A percentile compares a stretch with the other conserved stretches of the same genome.
These are phyloP conservation scores for Allantophomopsis lycopodina DNA, from an alignment of 2,329 filamentous ascomycete genomes.

Conservation along the genomic window DNA sequence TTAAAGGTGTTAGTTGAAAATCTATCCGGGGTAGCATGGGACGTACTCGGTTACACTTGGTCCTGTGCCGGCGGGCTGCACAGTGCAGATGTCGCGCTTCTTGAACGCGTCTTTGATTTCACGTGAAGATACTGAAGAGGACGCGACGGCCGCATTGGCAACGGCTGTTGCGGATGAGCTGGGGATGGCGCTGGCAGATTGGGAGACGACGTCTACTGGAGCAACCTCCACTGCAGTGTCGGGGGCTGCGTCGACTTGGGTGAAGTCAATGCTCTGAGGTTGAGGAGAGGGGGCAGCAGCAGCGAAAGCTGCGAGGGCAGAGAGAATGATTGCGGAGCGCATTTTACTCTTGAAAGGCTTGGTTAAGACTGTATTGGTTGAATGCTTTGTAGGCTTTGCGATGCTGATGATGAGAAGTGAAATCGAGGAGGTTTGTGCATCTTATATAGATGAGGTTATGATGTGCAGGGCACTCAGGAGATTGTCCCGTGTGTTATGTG, in stretches of 20 bases:
- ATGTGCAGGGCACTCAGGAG: no score
- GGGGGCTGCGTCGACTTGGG: slow-evolving; percentile 18
- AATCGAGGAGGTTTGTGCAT: no score
- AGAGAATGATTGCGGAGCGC: slow-evolving; percentile 4
- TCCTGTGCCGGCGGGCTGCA: neutral
- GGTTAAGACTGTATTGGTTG: neutral
- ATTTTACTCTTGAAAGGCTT: neutral
- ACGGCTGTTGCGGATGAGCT: slow-evolving; percentile 3
- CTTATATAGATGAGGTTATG: no score
- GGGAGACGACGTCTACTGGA: slow-evolving; percentile 14
- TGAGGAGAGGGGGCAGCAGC: slow-evolving; percentile 7
- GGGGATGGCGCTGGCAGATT: slow-evolving; percentile 7
- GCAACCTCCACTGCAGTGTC: slow-evolving; percentile 15
- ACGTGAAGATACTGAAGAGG: neutral
- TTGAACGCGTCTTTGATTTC: slow-evolving; percentile 8
- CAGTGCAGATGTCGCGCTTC: slow-evolving; percentile 10
- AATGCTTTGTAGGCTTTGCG: no score
- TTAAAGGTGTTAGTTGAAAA: slow-evolving; percentile 5
- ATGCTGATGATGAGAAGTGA: no score
- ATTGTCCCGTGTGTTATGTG: no score
- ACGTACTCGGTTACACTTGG: slow-evolving; percentile 4
- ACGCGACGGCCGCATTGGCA: slow-evolving; percentile 4
- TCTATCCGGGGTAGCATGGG: neutral
- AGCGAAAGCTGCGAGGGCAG: slow-evolving; percentile 8
- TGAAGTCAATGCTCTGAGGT: slow-evolving; percentile 22